Evolutionary conservation across 441 rosid genomes (phyloP), one percentile per base, ranked within the genome.

Genomic region (Theobroma grandiflorum): DNA sequence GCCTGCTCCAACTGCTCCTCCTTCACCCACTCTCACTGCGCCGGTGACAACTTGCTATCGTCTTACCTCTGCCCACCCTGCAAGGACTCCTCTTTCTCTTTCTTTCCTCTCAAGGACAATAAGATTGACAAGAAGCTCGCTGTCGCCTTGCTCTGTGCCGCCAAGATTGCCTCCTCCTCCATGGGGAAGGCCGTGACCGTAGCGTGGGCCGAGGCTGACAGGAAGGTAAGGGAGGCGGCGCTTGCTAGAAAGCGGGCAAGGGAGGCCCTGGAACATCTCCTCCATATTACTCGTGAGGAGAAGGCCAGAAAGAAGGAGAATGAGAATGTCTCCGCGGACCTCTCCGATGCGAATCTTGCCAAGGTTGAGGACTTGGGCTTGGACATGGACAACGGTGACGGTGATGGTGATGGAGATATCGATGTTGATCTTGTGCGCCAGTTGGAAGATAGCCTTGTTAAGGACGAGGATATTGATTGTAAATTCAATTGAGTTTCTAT

Each of bases 1-100:
- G 5, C 81, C 73, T 84, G 85, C 79, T 72, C 77, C 59, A 68
- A 53, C 9, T 82, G 87, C 79, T 14, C 65, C 74, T 82, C 83
- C 85, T 73, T 77, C 61, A 62, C 85, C 69, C 87, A 84, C 81
- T 71, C 79, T 14, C 87, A 81, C n/a, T 84, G 87, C 77, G 76
- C 82, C 31, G 43, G 83, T 4, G 50, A 77, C 42, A 10, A 53
- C 7, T 9, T 78, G 0, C 50, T 71, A 31, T 38, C 81, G 0
- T 18, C 80, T 3, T 68, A 66, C 64, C 78, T 78, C 14, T 84
- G 87, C 64, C 77, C 77, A 9, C 81, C 78, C 4, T 84, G 86
- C 71, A 61, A 77, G 35, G 64, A 69, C 57, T 68, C 79, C 40
- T n/a, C 77, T 7, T 73, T 78, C 58, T 53, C 33, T 33, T 75